Conservation (phyloP, 208 protist species). For the Vickermania ingenoplastis region DNA sequence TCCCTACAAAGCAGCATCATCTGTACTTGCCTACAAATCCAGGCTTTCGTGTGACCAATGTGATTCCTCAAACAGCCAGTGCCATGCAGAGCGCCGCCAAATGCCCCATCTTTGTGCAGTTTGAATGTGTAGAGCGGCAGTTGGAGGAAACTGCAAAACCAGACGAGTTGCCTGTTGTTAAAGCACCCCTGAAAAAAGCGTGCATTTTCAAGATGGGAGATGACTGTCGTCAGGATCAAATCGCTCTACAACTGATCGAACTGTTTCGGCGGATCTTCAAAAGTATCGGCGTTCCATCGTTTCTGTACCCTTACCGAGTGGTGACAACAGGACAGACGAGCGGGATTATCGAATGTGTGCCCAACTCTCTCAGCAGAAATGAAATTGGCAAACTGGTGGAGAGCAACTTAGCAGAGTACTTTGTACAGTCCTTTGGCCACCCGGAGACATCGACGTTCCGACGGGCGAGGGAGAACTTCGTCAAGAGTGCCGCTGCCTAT, state of each 20-base stretch:
- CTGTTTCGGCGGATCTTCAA: constrained; percentile 83
- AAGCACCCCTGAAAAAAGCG: constrained; percentile 41
- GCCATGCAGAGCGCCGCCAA: constrained; percentile 88
- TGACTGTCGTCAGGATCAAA: constrained; percentile 91
- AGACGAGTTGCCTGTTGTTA: constrained; percentile 3
- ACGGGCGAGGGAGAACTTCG: constrained; percentile 85
- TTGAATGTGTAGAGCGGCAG: constrained; percentile 48
- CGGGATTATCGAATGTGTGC: constrained; percentile 91
- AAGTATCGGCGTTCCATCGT: constrained; percentile 67
- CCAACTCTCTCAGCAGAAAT: constrained; percentile 77
- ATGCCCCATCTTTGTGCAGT: constrained; percentile 87
- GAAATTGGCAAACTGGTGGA: constrained; percentile 88
- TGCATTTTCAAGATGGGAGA: constrained; percentile 95
- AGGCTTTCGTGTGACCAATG: constrained; percentile 50
- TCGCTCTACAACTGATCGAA: constrained; percentile 89
- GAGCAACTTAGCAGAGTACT: constrained; percentile 85
- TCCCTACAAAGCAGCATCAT: constrained; percentile 24
- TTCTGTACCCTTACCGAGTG: constrained; percentile 90
- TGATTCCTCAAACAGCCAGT: constrained; percentile 63
- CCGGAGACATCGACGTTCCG: constrained; percentile 71
- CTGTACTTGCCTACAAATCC: constrained; percentile 85
- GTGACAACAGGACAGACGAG: constrained; percentile 77
- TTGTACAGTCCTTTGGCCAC: constrained; percentile 88
- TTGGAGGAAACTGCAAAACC: constrained; percentile 29
- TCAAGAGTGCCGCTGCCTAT: constrained; percentile 89